Conservation (phyloP, 164 flowering plant genomes). For the Sextonia rubra region DNA sequence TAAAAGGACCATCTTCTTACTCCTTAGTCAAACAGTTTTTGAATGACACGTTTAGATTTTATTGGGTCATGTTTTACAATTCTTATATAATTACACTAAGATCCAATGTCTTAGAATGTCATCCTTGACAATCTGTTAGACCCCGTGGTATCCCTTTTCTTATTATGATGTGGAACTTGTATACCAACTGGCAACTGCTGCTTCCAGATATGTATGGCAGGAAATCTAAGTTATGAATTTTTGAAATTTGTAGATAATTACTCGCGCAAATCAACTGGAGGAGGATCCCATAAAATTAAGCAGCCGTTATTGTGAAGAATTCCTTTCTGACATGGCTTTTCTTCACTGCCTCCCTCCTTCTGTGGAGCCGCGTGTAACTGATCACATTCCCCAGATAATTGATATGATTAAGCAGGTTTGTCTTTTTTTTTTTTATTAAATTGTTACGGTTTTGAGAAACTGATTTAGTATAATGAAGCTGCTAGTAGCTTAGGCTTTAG, state of each 20-base stretch:
- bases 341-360: slow-evolving; percentile 85
- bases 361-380: slow-evolving; percentile 87
- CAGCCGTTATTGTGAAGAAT: slow-evolving; percentile 79
- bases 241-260: slow-evolving; percentile 86
- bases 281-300: slow-evolving; percentile 90
- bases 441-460: no score
- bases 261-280: slow-evolving; percentile 75
- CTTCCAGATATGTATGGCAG: slow-evolving; percentile 35
- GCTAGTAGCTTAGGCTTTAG: not conserved
- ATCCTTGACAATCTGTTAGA: not conserved
- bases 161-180: not conserved
- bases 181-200: no score
- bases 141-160: not conserved
- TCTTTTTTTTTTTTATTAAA: not conserved
- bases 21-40: no score
- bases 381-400: slow-evolving; percentile 87
- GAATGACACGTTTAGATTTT: no score
- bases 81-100: not conserved
- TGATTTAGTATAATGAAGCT: not conserved
- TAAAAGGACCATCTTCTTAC: no score
- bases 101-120: not conserved
- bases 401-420: slow-evolving; percentile 80
- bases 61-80: not conserved
- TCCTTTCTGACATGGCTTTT: slow-evolving; percentile 63
- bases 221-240: slow-evolving; percentile 50